A percentile compares a stretch with the other conserved stretches of the same genome.
These are phyloP conservation scores for Acanthamoeba rhysodes DNA, from an alignment of 208 protist genomes.

Conservation along the genomic window DNA sequence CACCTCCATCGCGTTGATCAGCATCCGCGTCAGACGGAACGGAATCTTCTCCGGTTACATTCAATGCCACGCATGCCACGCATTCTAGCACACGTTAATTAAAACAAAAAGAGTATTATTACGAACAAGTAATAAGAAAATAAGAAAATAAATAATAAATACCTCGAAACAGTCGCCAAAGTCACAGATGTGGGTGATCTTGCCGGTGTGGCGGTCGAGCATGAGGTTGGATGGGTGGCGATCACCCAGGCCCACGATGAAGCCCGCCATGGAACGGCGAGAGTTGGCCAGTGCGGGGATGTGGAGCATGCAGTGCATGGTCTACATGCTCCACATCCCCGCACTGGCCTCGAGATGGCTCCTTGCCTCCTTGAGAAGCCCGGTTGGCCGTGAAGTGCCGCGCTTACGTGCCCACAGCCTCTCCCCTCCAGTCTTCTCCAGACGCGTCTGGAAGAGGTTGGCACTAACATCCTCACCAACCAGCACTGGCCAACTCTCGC, in stretches of 20 bases:
- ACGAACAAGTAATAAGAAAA: not conserved
- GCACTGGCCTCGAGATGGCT: too few relatives aligned
- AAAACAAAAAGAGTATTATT: not conserved
- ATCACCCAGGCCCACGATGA: conserved; percentile 99
- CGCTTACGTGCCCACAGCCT: too few relatives aligned
- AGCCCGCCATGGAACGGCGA: conserved; percentile 99
- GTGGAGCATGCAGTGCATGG: too few relatives aligned
- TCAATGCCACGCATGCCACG: too few relatives aligned
- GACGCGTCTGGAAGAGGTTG: too few relatives aligned
- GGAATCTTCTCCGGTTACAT: conserved; percentile 99
- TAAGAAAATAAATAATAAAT: conserved; percentile 77
- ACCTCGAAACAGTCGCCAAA: conserved; percentile 99
- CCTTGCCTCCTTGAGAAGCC: too few relatives aligned
- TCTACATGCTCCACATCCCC: too few relatives aligned
- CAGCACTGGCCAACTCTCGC: too few relatives aligned
- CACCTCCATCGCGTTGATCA: conserved; percentile 99
- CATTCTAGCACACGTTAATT: too few relatives aligned
- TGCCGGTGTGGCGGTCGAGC: conserved; percentile 98
- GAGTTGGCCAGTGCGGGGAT: conserved; percentile 95
- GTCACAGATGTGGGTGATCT: conserved; percentile 99
- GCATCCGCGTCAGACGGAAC: conserved; percentile 99
- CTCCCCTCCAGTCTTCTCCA: too few relatives aligned
- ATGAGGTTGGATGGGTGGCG: conserved; percentile 99
- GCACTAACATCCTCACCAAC: too few relatives aligned
- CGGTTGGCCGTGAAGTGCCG: too few relatives aligned